Evolutionary conservation across 495 filamentous ascomycete genomes (phyloP).

Genomic region (Penicillium turbatum): DNA sequence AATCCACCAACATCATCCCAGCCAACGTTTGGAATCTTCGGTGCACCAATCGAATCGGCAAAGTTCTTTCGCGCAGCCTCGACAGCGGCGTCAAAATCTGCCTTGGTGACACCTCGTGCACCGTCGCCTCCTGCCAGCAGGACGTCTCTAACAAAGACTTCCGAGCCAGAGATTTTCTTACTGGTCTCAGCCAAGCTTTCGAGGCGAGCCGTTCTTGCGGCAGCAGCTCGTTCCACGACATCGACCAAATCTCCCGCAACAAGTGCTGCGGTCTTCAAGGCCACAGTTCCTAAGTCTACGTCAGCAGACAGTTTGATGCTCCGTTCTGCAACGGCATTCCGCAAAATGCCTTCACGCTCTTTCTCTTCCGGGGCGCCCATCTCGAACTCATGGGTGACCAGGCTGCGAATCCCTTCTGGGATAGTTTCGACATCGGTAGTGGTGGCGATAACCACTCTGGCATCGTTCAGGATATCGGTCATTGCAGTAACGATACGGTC

Average conservation of each 20-base stretch:
- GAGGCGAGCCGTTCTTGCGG: constrained; percentile 68
- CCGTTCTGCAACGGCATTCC: constrained; percentile 68
- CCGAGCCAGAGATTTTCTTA: constrained; percentile 30
- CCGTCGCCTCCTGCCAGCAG: constrained; percentile 83
- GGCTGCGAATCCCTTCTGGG: constrained; percentile 77
- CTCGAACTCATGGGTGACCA: constrained; percentile 96
- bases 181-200: constrained; percentile 57
- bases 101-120: constrained; percentile 71
- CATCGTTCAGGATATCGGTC: constrained; percentile 68
- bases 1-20: constrained; percentile 98
- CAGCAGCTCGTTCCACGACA: constrained; percentile 83
- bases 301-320: constrained; percentile 69
- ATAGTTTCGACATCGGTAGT: constrained; percentile 94
- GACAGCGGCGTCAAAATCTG: constrained; percentile 85
- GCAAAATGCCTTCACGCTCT: constrained; percentile 82
- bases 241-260: constrained; percentile 93
- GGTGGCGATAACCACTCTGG: constrained; percentile 81
- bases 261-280: constrained; percentile 91
- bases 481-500: constrained; percentile 82
- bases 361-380: constrained; percentile 89
- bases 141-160: constrained; percentile 71
- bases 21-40: constrained; percentile 94
- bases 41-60: constrained; percentile 92
- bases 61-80: constrained; percentile 97
- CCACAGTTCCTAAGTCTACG: constrained; percentile 76